Evolutionary conservation across 2,329 filamentous ascomycete species (phyloP).

Genomic region (Alternaria arbusti): DNA sequence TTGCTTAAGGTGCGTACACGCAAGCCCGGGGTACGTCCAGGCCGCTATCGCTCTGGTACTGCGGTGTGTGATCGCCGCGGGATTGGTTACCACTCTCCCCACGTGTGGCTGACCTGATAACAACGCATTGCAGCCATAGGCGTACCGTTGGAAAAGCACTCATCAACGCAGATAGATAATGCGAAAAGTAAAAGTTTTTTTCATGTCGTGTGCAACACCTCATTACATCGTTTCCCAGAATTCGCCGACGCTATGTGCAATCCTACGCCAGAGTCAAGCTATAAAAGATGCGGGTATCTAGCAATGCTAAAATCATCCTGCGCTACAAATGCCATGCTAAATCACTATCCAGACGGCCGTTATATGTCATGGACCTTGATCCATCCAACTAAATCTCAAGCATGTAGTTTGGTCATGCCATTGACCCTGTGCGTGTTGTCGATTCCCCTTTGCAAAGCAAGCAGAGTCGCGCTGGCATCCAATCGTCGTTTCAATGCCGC

Average conservation of each 20-base stretch:
- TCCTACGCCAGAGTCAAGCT: slow-evolving; percentile 19
- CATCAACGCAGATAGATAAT: neutral
- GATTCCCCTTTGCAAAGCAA: slow-evolving; percentile 40
- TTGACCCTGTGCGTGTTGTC: slow-evolving; percentile 31
- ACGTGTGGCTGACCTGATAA: slow-evolving; percentile 16
- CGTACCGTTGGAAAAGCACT: neutral
- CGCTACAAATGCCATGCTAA: slow-evolving; percentile 26
- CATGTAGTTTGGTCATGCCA: slow-evolving; percentile 37
- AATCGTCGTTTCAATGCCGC: slow-evolving; percentile 46
- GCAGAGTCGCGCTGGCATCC: slow-evolving; percentile 44
- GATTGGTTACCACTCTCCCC: slow-evolving; percentile 6
- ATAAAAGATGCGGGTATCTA: slow-evolving; percentile 50
- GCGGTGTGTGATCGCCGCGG: slow-evolving; percentile 13
- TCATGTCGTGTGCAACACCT: neutral
- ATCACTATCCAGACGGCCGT: slow-evolving; percentile 19
- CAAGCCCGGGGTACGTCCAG: slow-evolving; percentile 7
- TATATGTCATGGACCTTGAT: slow-evolving; percentile 10
- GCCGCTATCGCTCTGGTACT: slow-evolving; percentile 30
- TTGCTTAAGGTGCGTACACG: slow-evolving; percentile 15
- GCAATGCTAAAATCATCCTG: slow-evolving; percentile 41
- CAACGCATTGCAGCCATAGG: neutral
- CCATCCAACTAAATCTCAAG: slow-evolving; percentile 18
- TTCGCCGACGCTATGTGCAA: slow-evolving; percentile 13
- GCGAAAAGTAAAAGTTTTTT: neutral
- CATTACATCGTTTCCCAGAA: slow-evolving; percentile 3